Evolutionary conservation across 768 basidiomycete species (phyloP), one percentile per base, ranked within the genome.

Genomic region (Pisolithus orientalis): DNA sequence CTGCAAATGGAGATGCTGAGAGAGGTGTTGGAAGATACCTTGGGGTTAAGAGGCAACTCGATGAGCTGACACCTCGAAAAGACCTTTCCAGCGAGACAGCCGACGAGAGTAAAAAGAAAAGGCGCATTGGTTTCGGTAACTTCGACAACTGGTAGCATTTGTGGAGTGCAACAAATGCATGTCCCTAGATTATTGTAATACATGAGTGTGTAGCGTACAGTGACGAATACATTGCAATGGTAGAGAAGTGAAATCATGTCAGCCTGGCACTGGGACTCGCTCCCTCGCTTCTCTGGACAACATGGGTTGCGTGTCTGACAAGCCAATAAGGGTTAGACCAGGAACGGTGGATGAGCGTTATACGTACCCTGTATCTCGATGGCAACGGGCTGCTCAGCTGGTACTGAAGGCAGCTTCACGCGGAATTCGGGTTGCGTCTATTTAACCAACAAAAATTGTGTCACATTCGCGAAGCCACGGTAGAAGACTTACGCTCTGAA

Each of bases 71-170:
- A 59, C 53, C n/a, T 21, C 5, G 44, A 40, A 58, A 54, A 47
- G 37, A 49, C 13, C 54, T 47, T n/a, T 49, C 47, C 43, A 44
- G 29, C 28, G 50, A 54, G 32, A 62, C 57, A 3, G 51, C 43
- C 16, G 78, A 79, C 46, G 80, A 85, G 34, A 68, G 70, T 50
- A 87, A 85, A 66, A 95, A 94, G 77, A 88, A 87, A 70, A 80
- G 87, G 60, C 85, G 80, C 57, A 65, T 85, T 38, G 94, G 94
- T 1, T 97, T 98, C 69, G 94, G 94, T n/a, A 76, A 93, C 64
- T 94, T 94, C 52, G 83, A 85, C 25, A 82, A 79, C 32, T 94
- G 90, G 90, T 94, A 53, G 63, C 49, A 44, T 34, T 34, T 34
- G 11, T 11, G 34, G 13, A 3, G 34, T 14, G 11, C 5, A 34